Percentiles rank a stretch among this genome's conserved stretches.
Evolutionary conservation across 768 basidiomycete genomes (phyloP).

Genomic region (Tulasnella sp.): DNA sequence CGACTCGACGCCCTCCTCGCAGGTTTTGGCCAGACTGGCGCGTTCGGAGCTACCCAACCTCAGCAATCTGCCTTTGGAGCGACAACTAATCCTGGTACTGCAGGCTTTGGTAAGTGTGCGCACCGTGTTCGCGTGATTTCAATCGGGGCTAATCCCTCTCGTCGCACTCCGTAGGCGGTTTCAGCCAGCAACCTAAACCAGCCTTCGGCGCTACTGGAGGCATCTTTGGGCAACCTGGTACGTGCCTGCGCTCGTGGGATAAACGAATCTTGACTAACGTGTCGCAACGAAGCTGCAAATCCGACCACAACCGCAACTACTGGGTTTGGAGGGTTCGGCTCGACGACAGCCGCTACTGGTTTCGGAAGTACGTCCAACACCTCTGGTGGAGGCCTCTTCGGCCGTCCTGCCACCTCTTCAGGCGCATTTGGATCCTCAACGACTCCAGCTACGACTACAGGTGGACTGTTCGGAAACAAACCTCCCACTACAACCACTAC

Average conservation of each 20-base stretch:
- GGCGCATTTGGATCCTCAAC: constrained; percentile 25
- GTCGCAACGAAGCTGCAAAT: constrained; percentile 5
- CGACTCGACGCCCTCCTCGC: constrained; percentile 20
- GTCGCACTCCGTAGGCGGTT: constrained; percentile 27
- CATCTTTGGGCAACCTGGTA: constrained; percentile 25
- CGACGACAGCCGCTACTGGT: constrained; percentile 42
- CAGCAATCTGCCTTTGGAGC: constrained; percentile 57
- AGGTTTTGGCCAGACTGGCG: constrained; percentile 63
- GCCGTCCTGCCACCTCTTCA: constrained; percentile 23
- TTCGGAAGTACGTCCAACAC: constrained; percentile 8
- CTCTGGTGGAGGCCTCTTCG: constrained; percentile 15
- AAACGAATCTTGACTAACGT: background rate
- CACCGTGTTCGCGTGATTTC: background rate
- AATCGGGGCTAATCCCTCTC: constrained; percentile 6
- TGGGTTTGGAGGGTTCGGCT: constrained; percentile 50
- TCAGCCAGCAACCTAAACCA: constrained; percentile 45
- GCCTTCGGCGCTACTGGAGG: constrained; percentile 55
- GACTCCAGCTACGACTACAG: constrained; percentile 41
- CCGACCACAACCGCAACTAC: constrained; percentile 21
- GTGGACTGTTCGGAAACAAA: constrained; percentile 51
- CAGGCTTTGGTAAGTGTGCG: constrained; percentile 22
- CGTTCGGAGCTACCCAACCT: constrained; percentile 42
- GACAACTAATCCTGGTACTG: constrained; percentile 31
- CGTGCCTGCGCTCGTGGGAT: background rate
- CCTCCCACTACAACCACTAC: constrained; percentile 34